These are phyloP conservation scores for Fusarium sp. DNA, from an alignment of 2,329 filamentous ascomycete genomes.

Conservation along the genomic window DNA sequence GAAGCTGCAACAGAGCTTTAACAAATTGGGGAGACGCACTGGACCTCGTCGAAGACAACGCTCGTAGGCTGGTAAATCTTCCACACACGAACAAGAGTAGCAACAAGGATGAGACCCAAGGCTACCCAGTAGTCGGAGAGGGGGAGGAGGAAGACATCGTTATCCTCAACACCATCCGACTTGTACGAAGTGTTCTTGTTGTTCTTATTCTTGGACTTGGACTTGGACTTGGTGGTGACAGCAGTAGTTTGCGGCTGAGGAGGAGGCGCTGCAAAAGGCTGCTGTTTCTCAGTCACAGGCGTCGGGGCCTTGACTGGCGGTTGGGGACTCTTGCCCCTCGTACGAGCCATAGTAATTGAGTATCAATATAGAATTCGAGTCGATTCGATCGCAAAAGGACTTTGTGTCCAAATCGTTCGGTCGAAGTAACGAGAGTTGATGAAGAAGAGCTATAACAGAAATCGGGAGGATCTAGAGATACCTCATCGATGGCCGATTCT, in stretches of 20 bases:
- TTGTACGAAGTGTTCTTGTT: conserved; percentile 70
- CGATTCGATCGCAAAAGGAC: conserved; percentile 30
- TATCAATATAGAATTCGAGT: conserved; percentile 32
- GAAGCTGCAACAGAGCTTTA: conserved; percentile 4
- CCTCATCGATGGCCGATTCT: conserved; percentile 38
- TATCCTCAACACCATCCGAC: conserved; percentile 84
- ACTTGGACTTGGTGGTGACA: conserved; percentile 26
- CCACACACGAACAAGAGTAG: conserved; percentile 86
- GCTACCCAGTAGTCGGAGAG: conserved; percentile 85
- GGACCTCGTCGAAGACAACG: conserved; percentile 99
- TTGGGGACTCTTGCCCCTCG: conserved; percentile 54
- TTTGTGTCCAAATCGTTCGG: conserved; percentile 25
- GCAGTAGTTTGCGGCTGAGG: conserved; percentile 24
- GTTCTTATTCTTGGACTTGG: conserved; percentile 47
- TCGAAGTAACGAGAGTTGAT: conserved; percentile 19
- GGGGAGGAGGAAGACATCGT: conserved; percentile 92
- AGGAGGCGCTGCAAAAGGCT: conserved; percentile 26
- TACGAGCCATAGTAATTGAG: conserved; percentile 52
- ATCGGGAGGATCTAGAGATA: conserved; percentile 38
- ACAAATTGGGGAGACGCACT: conserved; percentile 71
- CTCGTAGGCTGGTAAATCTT: conserved; percentile 96
- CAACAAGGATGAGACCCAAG: conserved; percentile 78
- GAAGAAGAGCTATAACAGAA: conserved; percentile 39
- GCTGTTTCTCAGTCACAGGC: conserved; percentile 41
- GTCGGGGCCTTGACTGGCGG: conserved; percentile 47